Base-by-base conservation (phyloP, 108 stramenopile species). In the Discostella pseudostelligera region DNA sequence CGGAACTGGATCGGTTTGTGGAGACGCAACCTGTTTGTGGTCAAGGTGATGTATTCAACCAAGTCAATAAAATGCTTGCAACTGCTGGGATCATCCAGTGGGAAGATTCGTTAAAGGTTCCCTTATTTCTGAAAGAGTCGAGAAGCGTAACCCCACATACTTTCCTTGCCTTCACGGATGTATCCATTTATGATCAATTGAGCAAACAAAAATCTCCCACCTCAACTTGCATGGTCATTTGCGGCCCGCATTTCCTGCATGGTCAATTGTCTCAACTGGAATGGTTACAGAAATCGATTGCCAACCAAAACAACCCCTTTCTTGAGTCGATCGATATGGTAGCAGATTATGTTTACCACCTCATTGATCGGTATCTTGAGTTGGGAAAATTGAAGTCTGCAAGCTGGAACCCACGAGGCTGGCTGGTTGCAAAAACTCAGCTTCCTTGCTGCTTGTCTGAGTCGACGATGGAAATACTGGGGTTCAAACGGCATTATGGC, bases 61-160 rank as follows among this genome's bases (percentile, higher is more conserved):
- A 67, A 48, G 74, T 75, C 35, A 75, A 75, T 54, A 75, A 75
- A 62, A 75, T 75, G 74, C 67, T 75, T 17, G 74, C 74, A 45
- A 61, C 66, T 61, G 62, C 74, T 0, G 67, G 59, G 43, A 40
- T 75, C 11, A 57, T 75, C 36, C 74, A 75, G 54, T 62, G 67
- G 67, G 74, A 75, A 44, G 54, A 56, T 63, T 54, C 61, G 17
- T 53, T 75, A 25, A 53, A 45, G 40, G 2, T 63, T 20, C 67
- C 67, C 53, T 12, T 54, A 40, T 39, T n/a, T 39, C 35, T 50
- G 7, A 12, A 14, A 14, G 24, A 48, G 44, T 56, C 61, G 10
- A 2, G 16, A 17, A 29, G 39, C 26, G 32, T 16, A 19, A 64
- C 32, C 43, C 40, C 50, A 12, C n/a, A 12, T 25, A 47, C 62